These are phyloP conservation scores for Torulaspora globosa DNA, from an alignment of 1,139 yeast genomes.

Conservation along the genomic window DNA sequence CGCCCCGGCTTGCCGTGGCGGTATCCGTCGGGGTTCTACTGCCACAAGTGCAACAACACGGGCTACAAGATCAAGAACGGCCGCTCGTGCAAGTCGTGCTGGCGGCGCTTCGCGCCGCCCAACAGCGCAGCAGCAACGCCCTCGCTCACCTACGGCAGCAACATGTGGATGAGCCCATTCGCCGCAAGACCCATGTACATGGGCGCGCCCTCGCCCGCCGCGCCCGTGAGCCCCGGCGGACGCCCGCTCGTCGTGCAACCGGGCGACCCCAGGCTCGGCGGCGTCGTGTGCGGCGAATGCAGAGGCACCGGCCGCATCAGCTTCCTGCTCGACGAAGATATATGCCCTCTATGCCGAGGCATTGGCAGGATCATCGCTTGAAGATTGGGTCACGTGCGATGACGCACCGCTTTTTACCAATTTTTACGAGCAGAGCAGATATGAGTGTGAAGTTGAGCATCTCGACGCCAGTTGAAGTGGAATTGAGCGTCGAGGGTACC, in stretches of 20 bases:
- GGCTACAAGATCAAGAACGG: conserved; percentile 67
- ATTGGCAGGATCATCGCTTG: conserved; percentile 49
- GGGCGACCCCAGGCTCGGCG: conserved; percentile 85
- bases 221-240: conserved; percentile 47
- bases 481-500: neutral
- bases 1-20: conserved; percentile 54
- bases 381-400: conserved; percentile 8
- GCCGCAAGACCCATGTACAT: neutral
- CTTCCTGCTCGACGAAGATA: conserved; percentile 52
- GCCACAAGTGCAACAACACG: conserved; percentile 71
- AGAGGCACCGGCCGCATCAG: conserved; percentile 61
- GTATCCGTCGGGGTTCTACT: conserved; percentile 60
- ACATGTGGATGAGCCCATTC: conserved; percentile 1
- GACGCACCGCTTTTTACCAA: conserved; percentile 1
- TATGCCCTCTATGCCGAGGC: conserved; percentile 62
- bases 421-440: neutral
- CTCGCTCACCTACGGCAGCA: conserved; percentile 9
- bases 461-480: neutral
- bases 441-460: neutral
- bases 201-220: neutral
- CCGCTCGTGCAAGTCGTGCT: conserved; percentile 65
- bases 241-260: conserved; percentile 54
- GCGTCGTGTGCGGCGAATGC: conserved; percentile 71
- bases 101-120: conserved; percentile 57
- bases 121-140: conserved; percentile 26